These are phyloP conservation scores for Saccharomyces hybrid DNA, from an alignment of 1,139 yeast species.

Conservation along the genomic window DNA sequence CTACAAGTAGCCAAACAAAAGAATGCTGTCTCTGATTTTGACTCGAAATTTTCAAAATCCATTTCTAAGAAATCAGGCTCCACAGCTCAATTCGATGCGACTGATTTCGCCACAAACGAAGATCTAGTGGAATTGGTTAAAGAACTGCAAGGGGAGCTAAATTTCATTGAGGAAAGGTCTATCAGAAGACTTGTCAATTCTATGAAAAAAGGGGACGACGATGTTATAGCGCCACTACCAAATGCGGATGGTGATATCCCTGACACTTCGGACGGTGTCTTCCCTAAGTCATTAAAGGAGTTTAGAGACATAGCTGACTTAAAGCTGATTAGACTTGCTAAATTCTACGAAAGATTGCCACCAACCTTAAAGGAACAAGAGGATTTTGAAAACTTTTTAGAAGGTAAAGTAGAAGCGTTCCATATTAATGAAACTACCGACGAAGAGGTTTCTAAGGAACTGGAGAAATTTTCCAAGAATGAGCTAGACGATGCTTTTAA, in stretches of 20 bases:
- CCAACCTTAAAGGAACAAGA: constrained; percentile 44
- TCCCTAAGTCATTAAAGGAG: constrained; percentile 55
- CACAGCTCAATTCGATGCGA: constrained; percentile 36
- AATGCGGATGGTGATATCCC: constrained; percentile 73
- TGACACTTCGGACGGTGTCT: constrained; percentile 33
- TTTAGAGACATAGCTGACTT: constrained; percentile 42
- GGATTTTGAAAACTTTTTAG: constrained; percentile 40
- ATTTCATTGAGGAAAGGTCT: constrained; percentile 57
- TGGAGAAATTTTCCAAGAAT: constrained; percentile 36
- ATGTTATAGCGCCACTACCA: constrained; percentile 47
- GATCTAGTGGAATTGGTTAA: constrained; percentile 81
- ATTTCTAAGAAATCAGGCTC: constrained; percentile 2
- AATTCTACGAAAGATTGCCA: constrained; percentile 63
- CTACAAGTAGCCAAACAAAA: constrained; percentile 50
- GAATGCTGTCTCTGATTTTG: constrained; percentile 27
- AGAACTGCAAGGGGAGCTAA: constrained; percentile 83
- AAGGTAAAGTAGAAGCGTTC: constrained; percentile 38
- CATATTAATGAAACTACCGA: constrained; percentile 23
- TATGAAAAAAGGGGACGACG: constrained; percentile 36
- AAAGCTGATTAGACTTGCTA: constrained; percentile 46
- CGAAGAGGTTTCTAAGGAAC: constrained; percentile 27
- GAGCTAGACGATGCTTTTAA: constrained; percentile 48
- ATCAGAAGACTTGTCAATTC: constrained; percentile 52
- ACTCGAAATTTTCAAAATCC: constrained; percentile 6
- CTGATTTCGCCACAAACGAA: constrained; percentile 67